Conservation (phyloP, 2,329 filamentous ascomycete species). For the Tolypocladium tropicale region DNA sequence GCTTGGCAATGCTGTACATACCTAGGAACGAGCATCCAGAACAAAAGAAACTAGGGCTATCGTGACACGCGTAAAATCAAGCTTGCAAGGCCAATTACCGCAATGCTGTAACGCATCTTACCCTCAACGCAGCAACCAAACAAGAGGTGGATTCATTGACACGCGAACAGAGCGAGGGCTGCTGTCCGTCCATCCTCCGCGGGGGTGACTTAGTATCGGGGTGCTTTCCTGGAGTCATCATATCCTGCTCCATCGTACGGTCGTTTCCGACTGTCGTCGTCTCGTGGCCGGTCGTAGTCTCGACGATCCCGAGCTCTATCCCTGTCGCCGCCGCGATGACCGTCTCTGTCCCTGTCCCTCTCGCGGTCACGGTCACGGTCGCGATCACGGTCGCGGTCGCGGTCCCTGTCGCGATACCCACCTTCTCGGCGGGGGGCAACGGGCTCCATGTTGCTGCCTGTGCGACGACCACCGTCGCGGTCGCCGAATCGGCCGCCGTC, state of each 20-base stretch:
- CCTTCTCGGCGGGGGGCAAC: conserved; percentile 60
- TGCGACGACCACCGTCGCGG: conserved; percentile 31
- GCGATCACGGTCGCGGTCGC: conserved; percentile 38
- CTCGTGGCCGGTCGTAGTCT: conserved; percentile 43
- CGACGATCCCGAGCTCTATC: conserved; percentile 12
- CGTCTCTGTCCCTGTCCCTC: conserved; percentile 32
- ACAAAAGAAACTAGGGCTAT: background rate
- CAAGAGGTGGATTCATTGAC: background rate
- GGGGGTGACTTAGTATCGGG: conserved; percentile 42
- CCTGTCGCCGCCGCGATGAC: conserved; percentile 22
- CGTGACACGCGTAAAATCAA: background rate
- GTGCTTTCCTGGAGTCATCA: conserved; percentile 64
- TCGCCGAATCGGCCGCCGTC: conserved; percentile 28
- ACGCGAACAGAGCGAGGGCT: background rate
- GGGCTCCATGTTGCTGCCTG: conserved; percentile 77
- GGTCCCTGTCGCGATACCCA: conserved; percentile 38
- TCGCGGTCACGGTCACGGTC: conserved; percentile 46
- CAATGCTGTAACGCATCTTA: background rate
- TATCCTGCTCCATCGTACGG: conserved; percentile 69
- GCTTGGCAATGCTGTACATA: background rate
- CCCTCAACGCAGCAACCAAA: background rate
- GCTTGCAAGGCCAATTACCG: background rate
- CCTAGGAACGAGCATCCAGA: background rate
- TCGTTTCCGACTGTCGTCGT: conserved; percentile 54
- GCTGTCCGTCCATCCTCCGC: conserved; percentile 1